These are phyloP conservation scores for Talaromyces sp. DNA, from an alignment of 2,329 filamentous ascomycete genomes.

Conservation along the genomic window DNA sequence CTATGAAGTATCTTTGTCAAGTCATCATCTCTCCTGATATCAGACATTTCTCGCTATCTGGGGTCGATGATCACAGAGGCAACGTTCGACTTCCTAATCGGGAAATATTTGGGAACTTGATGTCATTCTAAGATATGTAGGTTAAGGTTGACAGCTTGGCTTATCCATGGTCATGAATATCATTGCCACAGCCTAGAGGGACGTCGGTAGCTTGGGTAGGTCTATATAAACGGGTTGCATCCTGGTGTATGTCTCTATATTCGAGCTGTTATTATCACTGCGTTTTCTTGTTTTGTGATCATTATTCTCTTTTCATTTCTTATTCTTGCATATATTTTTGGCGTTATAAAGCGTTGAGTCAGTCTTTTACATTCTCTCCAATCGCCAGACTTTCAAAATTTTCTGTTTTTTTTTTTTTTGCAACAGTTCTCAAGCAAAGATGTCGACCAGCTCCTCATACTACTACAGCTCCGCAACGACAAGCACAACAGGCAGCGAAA, in stretches of 20 bases:
- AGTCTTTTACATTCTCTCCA: neutral
- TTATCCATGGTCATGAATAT: neutral
- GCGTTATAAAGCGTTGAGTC: neutral
- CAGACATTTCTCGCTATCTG: neutral
- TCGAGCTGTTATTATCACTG: neutral
- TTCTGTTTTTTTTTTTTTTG: no score
- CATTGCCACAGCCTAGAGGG: neutral
- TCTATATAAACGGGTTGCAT: neutral
- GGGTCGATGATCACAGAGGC: neutral
- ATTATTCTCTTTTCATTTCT: neutral
- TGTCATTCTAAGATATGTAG: neutral
- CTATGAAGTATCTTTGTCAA: neutral
- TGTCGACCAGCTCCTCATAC: slow-evolving; percentile 30
- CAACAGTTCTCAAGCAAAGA: neutral
- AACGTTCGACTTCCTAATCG: neutral
- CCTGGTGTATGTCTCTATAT: neutral
- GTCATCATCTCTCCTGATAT: neutral
- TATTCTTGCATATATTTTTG: neutral
- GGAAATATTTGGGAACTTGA: neutral
- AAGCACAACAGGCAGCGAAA: slow-evolving; percentile 24
- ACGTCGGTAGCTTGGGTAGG: neutral
- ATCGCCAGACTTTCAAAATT: neutral
- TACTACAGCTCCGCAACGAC: slow-evolving; percentile 32
- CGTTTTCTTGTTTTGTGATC: neutral
- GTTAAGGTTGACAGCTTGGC: neutral